Base-by-base conservation (phyloP, 2,329 filamentous ascomycete species). In the Colletotrichum sp. region DNA sequence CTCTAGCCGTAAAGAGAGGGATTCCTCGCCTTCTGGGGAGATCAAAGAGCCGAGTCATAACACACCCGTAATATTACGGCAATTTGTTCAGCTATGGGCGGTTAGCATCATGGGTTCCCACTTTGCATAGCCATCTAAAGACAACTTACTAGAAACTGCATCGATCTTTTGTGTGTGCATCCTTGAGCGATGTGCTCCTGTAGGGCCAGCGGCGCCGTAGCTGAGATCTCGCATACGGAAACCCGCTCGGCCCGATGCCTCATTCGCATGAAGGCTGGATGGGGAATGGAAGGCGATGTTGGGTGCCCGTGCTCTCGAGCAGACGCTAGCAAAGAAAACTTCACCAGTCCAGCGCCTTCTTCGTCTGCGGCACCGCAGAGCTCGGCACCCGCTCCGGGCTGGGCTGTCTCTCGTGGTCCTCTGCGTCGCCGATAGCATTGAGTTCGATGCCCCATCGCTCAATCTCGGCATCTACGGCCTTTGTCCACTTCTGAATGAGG, bases 401-500 rank as follows among this genome's bases (percentile, higher is more conserved):
- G 21, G 52, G 82, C 80, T 69, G 78, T 55, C 59, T 59, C 60
- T 78, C 75, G 68, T 86, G 84, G 69, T 84, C 81, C 10, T 83
- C 82, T 78, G 86, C 75, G n/a, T 73, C 75, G 52, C 71, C 77
- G 48, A 78, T 73, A 18, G 86, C 76, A 7, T 78, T 74, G 43
- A 78, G 75, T 39, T 85, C 78, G 75, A 87, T 83, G 57, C 80
- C 80, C 85, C 84, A 86, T 63, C 78, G 34, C 57, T 71, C 72
- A 21, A 83, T 69, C 75, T 85, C 82, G 66, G 80, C 79, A 18
- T 85, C 81, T 30, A 83, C 79, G 26, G 82, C 48, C 65, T 61
- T 63, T 39, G 86, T 86, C 94, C 94, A 96, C 82, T 89, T 92
- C 74, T 79, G 83, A 52, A 96, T 82, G 66, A 95, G 78, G 48